A percentile compares a stretch with the other conserved stretches of the same genome.
Evolutionary conservation across 345 rosid genomes (phyloP).

Genomic region (Lepidium sativum): DNA sequence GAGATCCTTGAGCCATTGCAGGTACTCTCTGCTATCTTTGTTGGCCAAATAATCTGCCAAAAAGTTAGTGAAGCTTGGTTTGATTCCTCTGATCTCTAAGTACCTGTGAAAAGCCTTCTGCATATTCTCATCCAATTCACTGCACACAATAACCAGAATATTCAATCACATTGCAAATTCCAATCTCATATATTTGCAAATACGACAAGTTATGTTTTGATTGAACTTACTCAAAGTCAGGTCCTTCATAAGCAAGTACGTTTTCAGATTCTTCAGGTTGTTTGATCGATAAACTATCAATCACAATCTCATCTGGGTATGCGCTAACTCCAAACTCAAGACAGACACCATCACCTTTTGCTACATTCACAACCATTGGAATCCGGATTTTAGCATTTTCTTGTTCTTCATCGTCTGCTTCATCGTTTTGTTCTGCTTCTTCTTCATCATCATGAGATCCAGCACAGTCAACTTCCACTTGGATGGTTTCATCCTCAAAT

Average conservation of each 20-base stretch:
- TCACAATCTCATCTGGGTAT: constrained; percentile 39
- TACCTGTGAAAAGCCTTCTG: constrained; percentile 55
- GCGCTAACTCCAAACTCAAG: constrained; percentile 55
- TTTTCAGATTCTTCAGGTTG: constrained; percentile 22
- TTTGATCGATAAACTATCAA: constrained; percentile 45
- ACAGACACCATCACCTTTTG: constrained; percentile 30
- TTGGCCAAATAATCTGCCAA: constrained; percentile 40
- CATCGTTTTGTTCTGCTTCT: constrained; percentile 3
- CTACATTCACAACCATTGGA: constrained; percentile 44
- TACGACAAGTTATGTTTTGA: neutral
- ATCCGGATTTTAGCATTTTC: constrained; percentile 18
- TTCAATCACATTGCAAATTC: constrained; percentile 7
- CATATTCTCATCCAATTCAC: constrained; percentile 65
- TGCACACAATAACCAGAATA: constrained; percentile 12
- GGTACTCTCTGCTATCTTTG: constrained; percentile 54
- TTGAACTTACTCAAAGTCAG: constrained; percentile 47
- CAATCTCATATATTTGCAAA: neutral
- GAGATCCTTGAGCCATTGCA: constrained; percentile 49
- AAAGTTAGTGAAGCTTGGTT: constrained; percentile 33
- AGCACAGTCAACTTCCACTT: constrained; percentile 44
- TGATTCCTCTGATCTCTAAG: constrained; percentile 63
- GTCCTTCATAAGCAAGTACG: constrained; percentile 56
- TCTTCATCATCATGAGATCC: constrained; percentile 1
- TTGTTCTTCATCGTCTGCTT: constrained; percentile 6
- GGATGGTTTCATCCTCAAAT: constrained; percentile 39